These are phyloP conservation scores for Phaffomyces antillensis DNA, from an alignment of 805 yeast genomes.

Conservation along the genomic window DNA sequence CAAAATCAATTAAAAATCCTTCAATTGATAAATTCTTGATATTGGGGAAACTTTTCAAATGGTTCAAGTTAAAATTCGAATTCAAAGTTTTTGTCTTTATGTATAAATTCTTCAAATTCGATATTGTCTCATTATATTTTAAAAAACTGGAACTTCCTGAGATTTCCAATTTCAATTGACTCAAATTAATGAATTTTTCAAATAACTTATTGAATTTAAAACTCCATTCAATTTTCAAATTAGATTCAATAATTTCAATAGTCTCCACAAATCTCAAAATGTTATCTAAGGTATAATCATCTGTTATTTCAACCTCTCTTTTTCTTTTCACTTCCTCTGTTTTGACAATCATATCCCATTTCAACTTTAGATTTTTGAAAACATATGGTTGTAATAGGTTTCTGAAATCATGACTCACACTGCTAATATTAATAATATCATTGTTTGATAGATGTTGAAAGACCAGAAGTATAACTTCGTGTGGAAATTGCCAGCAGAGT, in stretches of 20 bases:
- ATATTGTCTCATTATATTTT: constrained; percentile 23
- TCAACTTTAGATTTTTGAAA: constrained; percentile 8
- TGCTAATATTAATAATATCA: constrained; percentile 13
- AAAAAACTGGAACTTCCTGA: constrained; percentile 29
- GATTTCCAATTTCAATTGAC: constrained; percentile 18
- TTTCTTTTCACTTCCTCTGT: neutral
- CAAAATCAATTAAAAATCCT: constrained; percentile 37
- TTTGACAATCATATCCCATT: constrained; percentile 12
- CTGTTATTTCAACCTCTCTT: neutral
- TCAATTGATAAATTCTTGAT: constrained; percentile 30
- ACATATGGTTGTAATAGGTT: constrained; percentile 16
- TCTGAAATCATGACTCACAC: constrained; percentile 5
- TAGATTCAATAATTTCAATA: constrained; percentile 22
- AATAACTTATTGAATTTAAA: constrained; percentile 25
- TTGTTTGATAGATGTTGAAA: constrained; percentile 12
- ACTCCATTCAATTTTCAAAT: constrained; percentile 29
- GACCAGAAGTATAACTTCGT: constrained; percentile 15
- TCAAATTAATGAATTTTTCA: constrained; percentile 16
- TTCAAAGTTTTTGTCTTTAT: constrained; percentile 18
- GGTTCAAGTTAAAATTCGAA: constrained; percentile 35
- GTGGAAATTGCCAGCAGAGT: constrained; percentile 10
- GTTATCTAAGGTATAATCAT: constrained; percentile 7
- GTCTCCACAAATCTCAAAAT: constrained; percentile 18
- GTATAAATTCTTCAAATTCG: constrained; percentile 12
- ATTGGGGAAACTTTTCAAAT: constrained; percentile 31